Base-by-base conservation (phyloP, 495 filamentous ascomycete genomes). In the Xylaria cubensis region DNA sequence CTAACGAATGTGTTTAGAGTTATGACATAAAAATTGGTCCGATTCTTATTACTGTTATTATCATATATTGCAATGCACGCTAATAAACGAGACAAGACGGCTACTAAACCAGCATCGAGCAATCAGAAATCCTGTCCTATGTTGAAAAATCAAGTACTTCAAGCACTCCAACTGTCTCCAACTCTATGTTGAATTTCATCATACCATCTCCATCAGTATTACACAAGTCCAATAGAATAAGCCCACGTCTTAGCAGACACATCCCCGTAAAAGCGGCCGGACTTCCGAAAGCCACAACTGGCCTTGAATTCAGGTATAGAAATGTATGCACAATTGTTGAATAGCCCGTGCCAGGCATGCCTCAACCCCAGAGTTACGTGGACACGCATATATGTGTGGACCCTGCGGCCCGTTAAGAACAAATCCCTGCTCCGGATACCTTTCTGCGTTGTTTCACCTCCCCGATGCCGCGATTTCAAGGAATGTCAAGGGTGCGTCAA, bases 401-500 rank as follows among this genome's bases (percentile, higher is more conserved):
- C 4, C 21, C 53, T 39, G 58, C 32, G 32, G 17, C 24, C 34
- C 21, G 34, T 61, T 19, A 41, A 61, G 58, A 61, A 10, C 39
- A 44, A 21, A 44, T 64, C 63, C 41, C 15, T 19, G 39, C 42
- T 26, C 15, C 24, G 24, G 42, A 50, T n/a, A 65, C 41, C 24
- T 42, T 42, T 13, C 0, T 42, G 61, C 39, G 5, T 13, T 4
- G 39, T 64, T 64, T 64, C 61, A 44, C 39, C 9, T 24, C 21
- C 39, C 61, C 21, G 19, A 39, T 19, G 17, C 39, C 21, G 61
- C 39, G 21, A 50, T 46, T 34, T 65, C 2, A 50, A 32, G 24
- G 50, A 55, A 24, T 39, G n/a, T 39, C 32, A 36, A 59, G 15
- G 26, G 56, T 59, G 26, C n/a, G 65, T 67, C 65, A 67, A 55